Evolutionary conservation across 306 rosid species (phyloP).

Genomic region (Casuarina equisetifolia): DNA sequence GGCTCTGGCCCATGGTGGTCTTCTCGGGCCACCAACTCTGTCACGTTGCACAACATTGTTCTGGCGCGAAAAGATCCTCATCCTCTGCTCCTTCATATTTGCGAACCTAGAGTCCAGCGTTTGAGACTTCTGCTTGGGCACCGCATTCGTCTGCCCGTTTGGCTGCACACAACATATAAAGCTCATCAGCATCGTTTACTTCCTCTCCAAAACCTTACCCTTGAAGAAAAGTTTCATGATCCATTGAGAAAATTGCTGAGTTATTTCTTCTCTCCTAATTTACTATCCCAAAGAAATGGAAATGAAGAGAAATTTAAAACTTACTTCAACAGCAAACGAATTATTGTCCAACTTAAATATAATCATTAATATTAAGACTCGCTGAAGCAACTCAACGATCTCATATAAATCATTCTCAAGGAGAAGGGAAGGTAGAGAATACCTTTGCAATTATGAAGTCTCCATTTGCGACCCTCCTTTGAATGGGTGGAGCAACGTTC

Average conservation of each 20-base stretch:
- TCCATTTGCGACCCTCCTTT: conserved; percentile 52
- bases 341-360: not conserved
- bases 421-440: not conserved
- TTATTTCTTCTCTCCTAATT: not conserved
- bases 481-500: conserved; percentile 50
- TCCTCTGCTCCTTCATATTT: conserved; percentile 83
- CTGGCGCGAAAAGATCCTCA: conserved; percentile 56
- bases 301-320: not conserved
- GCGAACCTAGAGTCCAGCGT: conserved; percentile 85
- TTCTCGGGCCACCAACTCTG: conserved; percentile 43
- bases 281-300: not conserved
- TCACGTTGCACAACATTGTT: conserved; percentile 35
- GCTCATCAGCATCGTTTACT: not conserved
- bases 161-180: conserved; percentile 33
- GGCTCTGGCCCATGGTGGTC: conserved; percentile 71
- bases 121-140: conserved; percentile 66
- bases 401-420: not conserved
- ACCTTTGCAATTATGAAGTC: conserved; percentile 57
- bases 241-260: not conserved
- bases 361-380: not conserved
- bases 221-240: not conserved
- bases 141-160: conserved; percentile 17
- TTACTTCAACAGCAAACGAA: not conserved
- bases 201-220: not conserved
- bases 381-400: not conserved